Base-by-base conservation (phyloP, 1,139 yeast genomes). In the Pichia norvegensis region DNA sequence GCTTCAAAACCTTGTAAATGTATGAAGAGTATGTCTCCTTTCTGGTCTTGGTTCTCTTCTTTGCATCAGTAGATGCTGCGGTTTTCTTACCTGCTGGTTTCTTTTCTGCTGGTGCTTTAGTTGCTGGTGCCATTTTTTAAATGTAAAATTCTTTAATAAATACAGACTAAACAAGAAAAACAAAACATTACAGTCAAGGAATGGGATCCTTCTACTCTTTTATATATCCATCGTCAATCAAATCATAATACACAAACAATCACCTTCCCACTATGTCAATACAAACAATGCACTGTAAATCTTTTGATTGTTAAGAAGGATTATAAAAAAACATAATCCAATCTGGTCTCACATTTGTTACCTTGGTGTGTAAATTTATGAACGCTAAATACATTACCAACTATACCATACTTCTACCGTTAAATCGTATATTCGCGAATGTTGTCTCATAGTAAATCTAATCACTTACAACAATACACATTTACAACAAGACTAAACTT, bases 21-120 rank as follows among this genome's bases (percentile, higher is more conserved):
- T 92, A 92, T 55, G 97, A 88, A 58, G 97, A 88, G 80, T 90
- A 92, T 56, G 97, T 88, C 76, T 92, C 97, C 85, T 88, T 90
- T 83, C 98, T 87, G 64, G 94, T 76, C 85, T 90, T 92, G 62
- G 88, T 69, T 79, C 95, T 88, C 88, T 86, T 90, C 82, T 88
- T 90, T 69, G 81, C 73, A 63, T 81, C 94, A 52, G 85, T 79
- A 55, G 85, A 68, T 47, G 78, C 63, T 60, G 90, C 78, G 65
- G 97, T 88, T 79, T 90, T 92, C 82, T 90, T 92, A 68, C 95
- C 95, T 61, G 87, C 88, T 69, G 88, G 87, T 77, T 87, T 88
- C 85, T 90, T 88, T 73, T 85, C 95, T 74, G 95, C 95, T 69
- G 95, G 95, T 63, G 96, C 95, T 78, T 90, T 90, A 63, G 96